These are phyloP conservation scores for Picochlorum sp. DNA, from an alignment of 139 green algal genomes.

Conservation along the genomic window DNA sequence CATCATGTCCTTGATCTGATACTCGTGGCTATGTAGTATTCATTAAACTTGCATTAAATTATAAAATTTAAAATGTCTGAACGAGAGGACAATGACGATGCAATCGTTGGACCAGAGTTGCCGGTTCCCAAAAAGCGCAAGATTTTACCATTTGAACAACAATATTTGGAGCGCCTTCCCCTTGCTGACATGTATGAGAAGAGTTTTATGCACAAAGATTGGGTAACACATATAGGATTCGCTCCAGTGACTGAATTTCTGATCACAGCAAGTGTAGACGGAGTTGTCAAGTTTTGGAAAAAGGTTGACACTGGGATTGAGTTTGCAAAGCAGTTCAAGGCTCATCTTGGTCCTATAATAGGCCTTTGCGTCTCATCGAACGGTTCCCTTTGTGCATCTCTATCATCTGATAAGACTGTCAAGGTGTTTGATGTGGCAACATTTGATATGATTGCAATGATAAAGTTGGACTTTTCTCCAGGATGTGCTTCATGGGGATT, in stretches of 20 bases:
- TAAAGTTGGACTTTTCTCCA: conserved; percentile 71
- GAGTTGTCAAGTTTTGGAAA: conserved; percentile 99
- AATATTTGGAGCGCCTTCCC: conserved; percentile 67
- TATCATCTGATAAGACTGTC: conserved; percentile 32
- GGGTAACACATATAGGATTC: conserved; percentile 77
- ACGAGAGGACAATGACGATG: not conserved
- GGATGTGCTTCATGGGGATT: conserved; percentile 78
- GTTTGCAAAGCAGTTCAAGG: conserved; percentile 81
- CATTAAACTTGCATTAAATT: not conserved
- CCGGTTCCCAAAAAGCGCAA: conserved; percentile 16
- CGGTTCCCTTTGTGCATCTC: conserved; percentile 29
- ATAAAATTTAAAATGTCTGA: not conserved
- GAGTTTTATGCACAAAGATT: conserved; percentile 97
- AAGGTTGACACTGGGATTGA: conserved; percentile 77
- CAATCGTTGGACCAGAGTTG: not conserved
- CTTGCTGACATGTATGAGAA: conserved; percentile 86
- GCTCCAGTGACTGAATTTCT: conserved; percentile 57
- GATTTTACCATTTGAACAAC: conserved; percentile 64
- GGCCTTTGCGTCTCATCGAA: conserved; percentile 36
- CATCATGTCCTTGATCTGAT: not conserved
- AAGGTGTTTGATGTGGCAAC: conserved; percentile 90
- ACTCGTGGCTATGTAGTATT: too few relatives aligned
- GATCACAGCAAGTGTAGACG: conserved; percentile 74
- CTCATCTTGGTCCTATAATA: conserved; percentile 76
- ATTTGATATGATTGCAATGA: conserved; percentile 97